phyloP scores from a whole-genome alignment of 768 basidiomycete species.

The Termitomyces sp. region DNA sequence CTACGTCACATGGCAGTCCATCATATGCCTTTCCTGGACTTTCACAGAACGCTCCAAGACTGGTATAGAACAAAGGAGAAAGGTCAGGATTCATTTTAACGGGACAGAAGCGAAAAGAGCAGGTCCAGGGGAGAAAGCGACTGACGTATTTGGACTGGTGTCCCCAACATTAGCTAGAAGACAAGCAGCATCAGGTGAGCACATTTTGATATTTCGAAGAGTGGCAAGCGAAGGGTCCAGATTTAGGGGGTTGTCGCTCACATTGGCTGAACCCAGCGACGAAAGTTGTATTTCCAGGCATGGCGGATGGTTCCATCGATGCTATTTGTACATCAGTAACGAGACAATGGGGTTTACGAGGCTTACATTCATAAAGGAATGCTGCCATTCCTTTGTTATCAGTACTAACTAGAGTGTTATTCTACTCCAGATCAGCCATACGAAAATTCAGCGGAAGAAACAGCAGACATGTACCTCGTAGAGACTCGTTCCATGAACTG shows the following conservation, averaged over 20 bases:
- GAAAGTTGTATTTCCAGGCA: slow-evolving; percentile 67
- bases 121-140: slow-evolving; percentile 11
- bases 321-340: slow-evolving; percentile 29
- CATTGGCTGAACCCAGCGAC: slow-evolving; percentile 75
- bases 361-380: slow-evolving; percentile 63
- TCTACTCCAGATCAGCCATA: slow-evolving; percentile 32
- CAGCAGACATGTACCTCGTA: slow-evolving; percentile 45
- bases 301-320: slow-evolving; percentile 51
- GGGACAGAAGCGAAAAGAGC: background rate
- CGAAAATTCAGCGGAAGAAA: background rate
- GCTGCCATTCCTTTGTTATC: slow-evolving; percentile 90
- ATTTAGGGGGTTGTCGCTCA: slow-evolving; percentile 22
- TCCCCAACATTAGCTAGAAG: slow-evolving; percentile 72
- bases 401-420: slow-evolving; percentile 74
- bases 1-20: slow-evolving; percentile 62
- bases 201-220: background rate
- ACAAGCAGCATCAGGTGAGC: slow-evolving; percentile 4
- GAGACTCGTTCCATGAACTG: slow-evolving; percentile 78
- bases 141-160: slow-evolving; percentile 75
- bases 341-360: background rate
- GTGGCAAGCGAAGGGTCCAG: background rate
- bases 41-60: slow-evolving; percentile 73
- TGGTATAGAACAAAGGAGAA: slow-evolving; percentile 10
- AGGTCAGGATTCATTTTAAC: background rate
- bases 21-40: slow-evolving; percentile 65